A percentile compares a stretch with the other conserved stretches of the same genome.
Evolutionary conservation across 139 green algal genomes (phyloP).

Genomic region (Gonium pectorale): DNA sequence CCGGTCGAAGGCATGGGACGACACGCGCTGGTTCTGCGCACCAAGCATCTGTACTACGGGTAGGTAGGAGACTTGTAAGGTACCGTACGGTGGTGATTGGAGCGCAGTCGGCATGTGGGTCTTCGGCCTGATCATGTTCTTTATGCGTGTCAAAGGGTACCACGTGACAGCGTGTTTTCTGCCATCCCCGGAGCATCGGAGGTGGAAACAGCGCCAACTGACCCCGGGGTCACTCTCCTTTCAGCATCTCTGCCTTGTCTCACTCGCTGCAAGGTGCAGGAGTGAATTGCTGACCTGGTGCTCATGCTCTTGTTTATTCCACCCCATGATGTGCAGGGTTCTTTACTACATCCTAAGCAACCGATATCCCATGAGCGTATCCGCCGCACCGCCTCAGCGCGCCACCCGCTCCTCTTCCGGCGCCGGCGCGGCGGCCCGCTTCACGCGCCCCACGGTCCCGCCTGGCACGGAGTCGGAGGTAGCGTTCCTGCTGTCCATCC

Average conservation of each 20-base stretch:
- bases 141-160: background rate
- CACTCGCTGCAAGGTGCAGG: too few relatives aligned
- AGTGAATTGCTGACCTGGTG: too few relatives aligned
- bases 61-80: background rate
- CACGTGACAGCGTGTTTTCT: background rate
- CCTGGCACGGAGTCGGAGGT: background rate
- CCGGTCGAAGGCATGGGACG: too few relatives aligned
- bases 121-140: background rate
- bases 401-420: background rate
- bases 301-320: too few relatives aligned
- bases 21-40: background rate
- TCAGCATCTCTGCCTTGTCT: background rate
- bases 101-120: background rate
- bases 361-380: conserved; percentile 1
- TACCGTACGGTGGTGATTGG: background rate
- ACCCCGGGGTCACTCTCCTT: background rate
- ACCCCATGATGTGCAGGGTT: background rate
- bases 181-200: too few relatives aligned
- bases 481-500: background rate
- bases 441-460: background rate
- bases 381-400: background rate
- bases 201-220: too few relatives aligned
- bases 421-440: background rate
- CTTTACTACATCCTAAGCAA: conserved; percentile 6
- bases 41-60: conserved; percentile 32